Base-by-base conservation (phyloP, 192 early-diverging fungal genomes). In the Coemansia sp. region DNA sequence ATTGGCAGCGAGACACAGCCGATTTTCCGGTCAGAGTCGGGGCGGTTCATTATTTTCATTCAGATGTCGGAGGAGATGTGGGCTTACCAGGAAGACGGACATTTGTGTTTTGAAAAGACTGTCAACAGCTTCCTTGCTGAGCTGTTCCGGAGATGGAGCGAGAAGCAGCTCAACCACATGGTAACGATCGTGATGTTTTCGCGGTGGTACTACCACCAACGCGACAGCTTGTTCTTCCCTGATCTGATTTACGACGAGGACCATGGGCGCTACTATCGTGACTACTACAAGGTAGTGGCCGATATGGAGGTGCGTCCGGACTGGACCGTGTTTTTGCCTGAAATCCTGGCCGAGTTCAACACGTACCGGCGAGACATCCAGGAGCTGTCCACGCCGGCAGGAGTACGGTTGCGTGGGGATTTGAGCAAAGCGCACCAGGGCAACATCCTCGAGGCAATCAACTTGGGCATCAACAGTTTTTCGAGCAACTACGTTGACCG, bases 51-150 rank as follows among this genome's bases (percentile, higher is more conserved):
- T 69, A 86, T 98, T 14, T 94, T 96, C 70, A 88, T 98, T 19
- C 96, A 98, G 80, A 93, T 98, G 93, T 91, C 89, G 29, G 86
- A 87, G 50, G 96, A 98, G 80, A 98, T 97, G 94, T 95, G 92
- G 91, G 89, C 94, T 39, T 97, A 96, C 85, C 94, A 94, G 57
- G 95, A 97, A 65, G 95, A 98, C 67, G 94, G 95, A 7, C 93
- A 97, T 70, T 76, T 98, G 22, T 94, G 89, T 72, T 96, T 92
- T 81, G 96, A 96, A 75, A 94, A 93, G 73, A 91, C 89, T 4
- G 87, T 97, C 50, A 88, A 92, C 69, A 87, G 89, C 56, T 97
- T 96, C 70, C 75, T 98, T 12, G 90, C 92, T 0, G 89, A 94
- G 51, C 79, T 98, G 55, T 97, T 98, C 75, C 71, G 83, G 62